Base-by-base conservation (phyloP, 345 rosid species). In the Cardamine resedifolia region DNA sequence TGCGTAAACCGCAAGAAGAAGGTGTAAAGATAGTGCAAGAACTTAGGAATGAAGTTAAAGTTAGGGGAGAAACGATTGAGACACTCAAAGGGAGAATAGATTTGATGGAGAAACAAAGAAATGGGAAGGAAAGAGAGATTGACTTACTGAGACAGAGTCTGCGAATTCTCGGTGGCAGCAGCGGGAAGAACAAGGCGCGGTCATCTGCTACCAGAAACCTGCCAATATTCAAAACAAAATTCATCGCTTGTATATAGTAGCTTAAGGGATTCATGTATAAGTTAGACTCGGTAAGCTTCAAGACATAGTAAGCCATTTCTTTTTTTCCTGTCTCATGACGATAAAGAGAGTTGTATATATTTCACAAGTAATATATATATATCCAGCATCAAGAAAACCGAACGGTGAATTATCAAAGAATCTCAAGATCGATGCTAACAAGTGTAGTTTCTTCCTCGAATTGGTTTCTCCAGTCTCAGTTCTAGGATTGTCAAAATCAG, bases 61-160 rank as follows among this genome's bases (percentile, higher is more conserved):
- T 30, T 9, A 82, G 65, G 64, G 92, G 89, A 64, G 81, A 81
- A 36, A 82, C 68, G 9, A 85, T 87, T 33, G 74, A 81, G 60
- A 76, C 77, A 38, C 83, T 89, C 36, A 83, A 78, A 56, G 76
- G 67, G n/a, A 66, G 55, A 53, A 34, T 87, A 64, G 80, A 62
- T 56, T 69, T 79, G 6, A 74, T 73, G 74, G 91, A 91, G 79
- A 71, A 49, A 18, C 84, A 86, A 68, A 70, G 63, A 66, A 31
- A 63, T 72, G 86, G 56, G 28, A 88, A 76, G 63, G 82, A 83
- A 70, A 80, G 85, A 66, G 93, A 89, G 45, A 69, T 82, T 23
- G 97, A 89, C 81, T 82, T 91, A 28, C 80, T 91, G 52, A 84
- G 88, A 66, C 97, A 91, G 79, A 88, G 91, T 76, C 73, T 86